Evolutionary conservation across 2,329 filamentous ascomycete species (phyloP).

Genomic region (Epichloe scottii): DNA sequence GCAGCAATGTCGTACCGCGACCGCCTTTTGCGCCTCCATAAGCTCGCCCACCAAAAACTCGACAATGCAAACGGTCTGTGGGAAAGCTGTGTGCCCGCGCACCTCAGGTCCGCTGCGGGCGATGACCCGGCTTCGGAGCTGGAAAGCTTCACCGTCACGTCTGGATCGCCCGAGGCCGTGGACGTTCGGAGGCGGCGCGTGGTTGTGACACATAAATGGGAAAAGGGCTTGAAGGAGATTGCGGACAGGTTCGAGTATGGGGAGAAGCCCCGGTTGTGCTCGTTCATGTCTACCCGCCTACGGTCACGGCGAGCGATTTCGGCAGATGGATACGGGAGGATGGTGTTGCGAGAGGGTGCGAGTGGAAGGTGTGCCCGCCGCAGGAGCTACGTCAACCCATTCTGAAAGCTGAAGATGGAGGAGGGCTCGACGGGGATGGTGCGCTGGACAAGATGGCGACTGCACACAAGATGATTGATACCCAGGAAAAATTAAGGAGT

Average conservation of each 20-base stretch:
- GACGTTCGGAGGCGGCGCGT: constrained; percentile 11
- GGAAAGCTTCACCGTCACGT: constrained; percentile 17
- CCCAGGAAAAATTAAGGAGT: constrained; percentile 10
- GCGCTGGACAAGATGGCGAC: neutral
- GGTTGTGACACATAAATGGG: constrained; percentile 14
- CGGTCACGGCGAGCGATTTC: constrained; percentile 21
- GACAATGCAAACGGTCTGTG: constrained; percentile 19
- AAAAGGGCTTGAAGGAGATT: constrained; percentile 12
- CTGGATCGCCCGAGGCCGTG: constrained; percentile 12
- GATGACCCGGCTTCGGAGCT: constrained; percentile 12
- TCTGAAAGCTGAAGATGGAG: neutral
- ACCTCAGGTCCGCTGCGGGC: constrained; percentile 12
- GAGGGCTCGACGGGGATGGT: constrained; percentile 6
- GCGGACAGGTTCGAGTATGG: constrained; percentile 12
- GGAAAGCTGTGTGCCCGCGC: constrained; percentile 15
- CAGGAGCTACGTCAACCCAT: constrained; percentile 5
- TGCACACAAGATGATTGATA: constrained; percentile 7
- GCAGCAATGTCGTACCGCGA: constrained; percentile 48
- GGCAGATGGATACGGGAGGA: constrained; percentile 28
- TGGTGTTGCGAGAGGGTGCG: constrained; percentile 21
- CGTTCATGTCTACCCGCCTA: constrained; percentile 17
- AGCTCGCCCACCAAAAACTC: constrained; percentile 17
- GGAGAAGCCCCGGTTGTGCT: constrained; percentile 18
- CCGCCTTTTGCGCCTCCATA: constrained; percentile 21
- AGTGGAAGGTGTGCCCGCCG: constrained; percentile 13